A percentile compares a stretch with the other conserved stretches of the same genome.
phyloP scores from a whole-genome alignment of 805 yeast species.

The Metschnikowia bowlesiae region DNA sequence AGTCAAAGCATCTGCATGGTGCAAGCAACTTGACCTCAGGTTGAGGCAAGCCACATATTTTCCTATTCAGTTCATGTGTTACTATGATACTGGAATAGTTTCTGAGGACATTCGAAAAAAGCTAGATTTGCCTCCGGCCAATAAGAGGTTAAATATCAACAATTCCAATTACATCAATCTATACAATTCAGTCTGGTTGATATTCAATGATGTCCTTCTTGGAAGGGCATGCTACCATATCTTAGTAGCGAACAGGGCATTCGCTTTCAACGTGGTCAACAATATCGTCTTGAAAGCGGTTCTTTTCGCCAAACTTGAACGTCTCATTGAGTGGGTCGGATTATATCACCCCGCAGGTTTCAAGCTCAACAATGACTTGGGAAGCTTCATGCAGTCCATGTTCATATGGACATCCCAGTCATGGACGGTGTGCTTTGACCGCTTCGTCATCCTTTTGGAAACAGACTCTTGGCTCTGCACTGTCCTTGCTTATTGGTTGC shows the following conservation, averaged over 20 bases:
- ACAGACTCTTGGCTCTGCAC: conserved; percentile 3
- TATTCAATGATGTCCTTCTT: conserved; percentile 72
- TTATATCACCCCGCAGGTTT: conserved; percentile 85
- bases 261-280: conserved; percentile 26
- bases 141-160: conserved; percentile 34
- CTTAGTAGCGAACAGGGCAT: conserved; percentile 22
- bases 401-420: conserved; percentile 79
- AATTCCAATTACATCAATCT: conserved; percentile 63
- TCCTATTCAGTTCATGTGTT: conserved; percentile 71
- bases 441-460: background rate
- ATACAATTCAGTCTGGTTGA: conserved; percentile 85
- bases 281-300: conserved; percentile 11
- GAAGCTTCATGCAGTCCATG: conserved; percentile 80
- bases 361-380: conserved; percentile 81
- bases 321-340: conserved; percentile 67
- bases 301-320: conserved; percentile 43
- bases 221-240: conserved; percentile 53
- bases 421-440: conserved; percentile 39
- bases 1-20: conserved; percentile 52
- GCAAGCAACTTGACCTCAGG: conserved; percentile 76
- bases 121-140: conserved; percentile 32
- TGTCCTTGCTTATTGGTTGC: conserved; percentile 11
- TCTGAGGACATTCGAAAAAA: conserved; percentile 38
- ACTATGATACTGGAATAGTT: conserved; percentile 38
- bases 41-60: conserved; percentile 70